phyloP scores from a whole-genome alignment of 2,329 filamentous ascomycete genomes.

The Podosphaera leucotricha region DNA sequence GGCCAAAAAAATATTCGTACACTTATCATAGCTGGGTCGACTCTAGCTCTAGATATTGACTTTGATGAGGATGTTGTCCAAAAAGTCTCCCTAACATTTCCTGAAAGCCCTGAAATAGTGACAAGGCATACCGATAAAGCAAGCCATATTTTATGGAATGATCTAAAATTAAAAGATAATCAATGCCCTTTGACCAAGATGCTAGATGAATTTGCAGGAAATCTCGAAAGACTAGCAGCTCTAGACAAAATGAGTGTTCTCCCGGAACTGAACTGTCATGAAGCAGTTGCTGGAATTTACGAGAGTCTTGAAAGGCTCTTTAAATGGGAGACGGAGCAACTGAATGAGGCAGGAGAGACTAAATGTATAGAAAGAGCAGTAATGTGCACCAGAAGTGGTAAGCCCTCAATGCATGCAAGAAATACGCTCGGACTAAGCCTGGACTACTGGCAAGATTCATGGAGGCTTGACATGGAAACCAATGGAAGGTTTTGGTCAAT shows the following conservation, averaged over 20 bases:
- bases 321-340: constrained; percentile 39
- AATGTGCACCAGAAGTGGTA: constrained; percentile 46
- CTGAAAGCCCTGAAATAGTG: constrained; percentile 32
- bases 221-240: constrained; percentile 43
- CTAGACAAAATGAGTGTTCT: constrained; percentile 49
- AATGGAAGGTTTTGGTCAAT: constrained; percentile 35
- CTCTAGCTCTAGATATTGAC: constrained; percentile 35
- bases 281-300: constrained; percentile 52
- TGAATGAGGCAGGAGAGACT: constrained; percentile 25
- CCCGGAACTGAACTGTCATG: constrained; percentile 49
- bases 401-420: constrained; percentile 45
- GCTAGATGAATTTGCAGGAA: constrained; percentile 45
- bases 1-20: constrained; percentile 24
- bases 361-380: constrained; percentile 20
- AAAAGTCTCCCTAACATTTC: constrained; percentile 37
- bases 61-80: constrained; percentile 38
- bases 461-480: constrained; percentile 21
- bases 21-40: constrained; percentile 37
- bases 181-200: constrained; percentile 46
- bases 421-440: constrained; percentile 44
- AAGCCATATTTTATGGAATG: constrained; percentile 38
- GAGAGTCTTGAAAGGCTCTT: constrained; percentile 46
- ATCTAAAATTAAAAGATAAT: constrained; percentile 33
- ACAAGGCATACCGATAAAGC: constrained; percentile 36
- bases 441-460: constrained; percentile 53